phyloP scores from a whole-genome alignment of 2,329 filamentous ascomycete species.

The Hypoxylon sp. region DNA sequence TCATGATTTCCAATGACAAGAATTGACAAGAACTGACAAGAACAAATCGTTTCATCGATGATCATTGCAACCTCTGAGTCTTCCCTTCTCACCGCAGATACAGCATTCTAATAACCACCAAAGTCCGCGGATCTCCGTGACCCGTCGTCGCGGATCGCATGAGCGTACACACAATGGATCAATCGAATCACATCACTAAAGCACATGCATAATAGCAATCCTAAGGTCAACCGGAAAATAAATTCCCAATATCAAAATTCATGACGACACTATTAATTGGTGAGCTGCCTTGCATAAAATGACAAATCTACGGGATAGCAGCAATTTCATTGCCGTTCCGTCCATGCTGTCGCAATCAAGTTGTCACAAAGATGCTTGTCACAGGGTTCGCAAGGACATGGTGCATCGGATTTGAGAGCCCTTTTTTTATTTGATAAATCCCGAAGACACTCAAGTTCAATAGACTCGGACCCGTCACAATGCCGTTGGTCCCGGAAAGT shows the following conservation, averaged over 20 bases:
- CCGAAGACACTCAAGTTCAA: constrained; percentile 20
- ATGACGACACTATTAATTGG: constrained; percentile 31
- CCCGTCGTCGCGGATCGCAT: constrained; percentile 24
- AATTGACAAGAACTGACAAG: neutral
- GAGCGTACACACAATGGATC: constrained; percentile 18
- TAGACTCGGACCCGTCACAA: constrained; percentile 32
- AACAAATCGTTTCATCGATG: constrained; percentile 17
- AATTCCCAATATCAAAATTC: constrained; percentile 6
- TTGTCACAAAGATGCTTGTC: constrained; percentile 35
- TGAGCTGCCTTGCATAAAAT: constrained; percentile 36
- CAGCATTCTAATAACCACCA: constrained; percentile 3
- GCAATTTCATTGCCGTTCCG: constrained; percentile 12
- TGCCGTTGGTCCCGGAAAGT: constrained; percentile 27
- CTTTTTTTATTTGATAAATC: constrained; percentile 14
- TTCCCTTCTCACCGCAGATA: constrained; percentile 18
- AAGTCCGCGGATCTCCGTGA: constrained; percentile 33
- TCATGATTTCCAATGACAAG: constrained; percentile 18
- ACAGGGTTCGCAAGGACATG: constrained; percentile 23
- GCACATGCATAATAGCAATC: constrained; percentile 22
- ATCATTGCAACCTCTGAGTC: constrained; percentile 24
- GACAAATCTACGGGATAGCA: constrained; percentile 30
- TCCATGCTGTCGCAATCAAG: constrained; percentile 12
- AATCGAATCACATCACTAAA: constrained; percentile 31
- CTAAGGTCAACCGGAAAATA: constrained; percentile 14
- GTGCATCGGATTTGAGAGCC: constrained; percentile 23